A percentile compares a stretch with the other conserved stretches of the same genome.
phyloP scores from a whole-genome alignment of 768 basidiomycete genomes.

The Tephrocybe sp. region DNA sequence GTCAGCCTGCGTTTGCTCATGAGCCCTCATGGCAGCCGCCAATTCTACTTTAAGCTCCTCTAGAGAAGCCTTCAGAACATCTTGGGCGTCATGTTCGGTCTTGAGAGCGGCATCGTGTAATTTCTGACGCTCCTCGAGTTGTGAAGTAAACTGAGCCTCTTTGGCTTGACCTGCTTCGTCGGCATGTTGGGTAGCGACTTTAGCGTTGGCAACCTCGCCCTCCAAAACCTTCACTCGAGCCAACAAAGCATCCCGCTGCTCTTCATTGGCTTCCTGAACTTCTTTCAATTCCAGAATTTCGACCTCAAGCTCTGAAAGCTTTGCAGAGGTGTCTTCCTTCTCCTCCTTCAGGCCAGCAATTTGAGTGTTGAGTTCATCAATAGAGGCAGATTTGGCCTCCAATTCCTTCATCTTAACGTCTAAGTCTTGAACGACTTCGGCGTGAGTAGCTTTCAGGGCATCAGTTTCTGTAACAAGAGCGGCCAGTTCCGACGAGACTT shows the following conservation, averaged over 20 bases:
- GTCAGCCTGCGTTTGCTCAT: conserved; percentile 47
- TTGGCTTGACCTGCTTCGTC: conserved; percentile 44
- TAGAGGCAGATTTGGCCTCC: conserved; percentile 43
- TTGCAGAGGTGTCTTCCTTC: conserved; percentile 67
- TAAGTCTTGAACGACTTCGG: conserved; percentile 45
- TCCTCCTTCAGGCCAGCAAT: conserved; percentile 54
- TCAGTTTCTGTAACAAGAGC: conserved; percentile 51
- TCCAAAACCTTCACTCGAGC: conserved; percentile 50
- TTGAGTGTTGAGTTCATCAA: conserved; percentile 44
- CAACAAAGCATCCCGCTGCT: conserved; percentile 46
- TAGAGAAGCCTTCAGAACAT: conserved; percentile 40
- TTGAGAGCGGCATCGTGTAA: conserved; percentile 47
- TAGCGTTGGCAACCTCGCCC: conserved; percentile 48
- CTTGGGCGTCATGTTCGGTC: conserved; percentile 41
- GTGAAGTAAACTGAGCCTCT: conserved; percentile 41
- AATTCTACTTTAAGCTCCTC: conserved; percentile 48
- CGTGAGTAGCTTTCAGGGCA: conserved; percentile 48
- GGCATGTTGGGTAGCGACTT: conserved; percentile 45
- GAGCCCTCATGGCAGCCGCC: conserved; percentile 38
- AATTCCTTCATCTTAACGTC: conserved; percentile 43
- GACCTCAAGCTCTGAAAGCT: conserved; percentile 78
- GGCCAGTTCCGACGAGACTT: conserved; percentile 61
- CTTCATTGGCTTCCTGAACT: conserved; percentile 60
- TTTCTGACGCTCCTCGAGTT: conserved; percentile 37
- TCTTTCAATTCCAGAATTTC: conserved; percentile 79